A percentile compares a stretch with the other conserved stretches of the same genome.
Evolutionary conservation across 306 rosid genomes (phyloP).

Genomic region (Cucumis hystrix): DNA sequence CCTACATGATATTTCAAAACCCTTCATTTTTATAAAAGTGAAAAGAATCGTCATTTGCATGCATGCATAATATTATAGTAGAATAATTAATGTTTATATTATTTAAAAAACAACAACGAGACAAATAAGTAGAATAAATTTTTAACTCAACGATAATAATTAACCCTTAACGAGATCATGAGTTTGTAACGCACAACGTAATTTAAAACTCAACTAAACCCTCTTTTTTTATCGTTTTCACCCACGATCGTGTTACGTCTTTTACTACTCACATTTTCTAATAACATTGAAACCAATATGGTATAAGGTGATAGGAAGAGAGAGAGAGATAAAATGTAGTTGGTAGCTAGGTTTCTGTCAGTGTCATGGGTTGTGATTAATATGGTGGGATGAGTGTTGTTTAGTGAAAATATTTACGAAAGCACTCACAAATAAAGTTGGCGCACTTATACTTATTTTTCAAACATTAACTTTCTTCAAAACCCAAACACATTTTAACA

Average conservation of each 20-base stretch:
- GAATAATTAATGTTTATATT: neutral
- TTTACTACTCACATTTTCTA: too few relatives aligned
- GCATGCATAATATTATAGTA: neutral
- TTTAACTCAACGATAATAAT: too few relatives aligned
- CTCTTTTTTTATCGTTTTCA: too few relatives aligned
- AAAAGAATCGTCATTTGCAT: too few relatives aligned
- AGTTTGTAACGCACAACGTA: too few relatives aligned
- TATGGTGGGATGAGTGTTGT: neutral
- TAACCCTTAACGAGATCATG: too few relatives aligned
- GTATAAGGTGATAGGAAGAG: neutral
- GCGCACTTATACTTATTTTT: neutral
- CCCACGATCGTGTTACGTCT: too few relatives aligned
- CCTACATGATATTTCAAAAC: too few relatives aligned
- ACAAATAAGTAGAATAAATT: neutral
- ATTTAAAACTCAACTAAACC: too few relatives aligned
- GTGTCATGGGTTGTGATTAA: neutral
- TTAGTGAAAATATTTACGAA: neutral
- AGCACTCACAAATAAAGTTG: neutral
- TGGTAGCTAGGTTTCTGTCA: constrained; percentile 2
- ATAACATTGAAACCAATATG: neutral
- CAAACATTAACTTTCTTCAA: neutral
- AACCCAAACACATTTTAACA: neutral
- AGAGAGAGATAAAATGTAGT: neutral
- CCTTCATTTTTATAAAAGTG: too few relatives aligned
- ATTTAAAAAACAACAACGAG: neutral